Conservation (phyloP, 192 early-diverging fungal genomes). For the Backusella liffmaniae region DNA sequence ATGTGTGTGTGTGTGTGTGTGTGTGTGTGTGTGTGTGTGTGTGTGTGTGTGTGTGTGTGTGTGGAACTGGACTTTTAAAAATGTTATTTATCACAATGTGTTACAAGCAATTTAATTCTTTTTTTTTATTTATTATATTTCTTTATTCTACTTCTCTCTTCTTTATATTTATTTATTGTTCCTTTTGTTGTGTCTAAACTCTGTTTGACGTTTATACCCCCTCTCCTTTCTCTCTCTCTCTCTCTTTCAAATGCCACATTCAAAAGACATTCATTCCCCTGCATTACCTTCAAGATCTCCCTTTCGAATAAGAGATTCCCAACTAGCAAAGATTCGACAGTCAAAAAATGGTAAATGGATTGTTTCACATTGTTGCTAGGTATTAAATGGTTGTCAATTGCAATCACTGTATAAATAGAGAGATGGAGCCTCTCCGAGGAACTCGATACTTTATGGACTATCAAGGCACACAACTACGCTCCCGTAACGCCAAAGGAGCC, state of each 20-base stretch:
- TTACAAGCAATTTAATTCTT: neutral
- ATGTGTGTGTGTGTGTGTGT: neutral
- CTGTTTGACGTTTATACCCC: constrained; percentile 1
- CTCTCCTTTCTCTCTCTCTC: neutral
- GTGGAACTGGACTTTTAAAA: neutral
- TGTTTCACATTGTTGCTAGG: neutral
- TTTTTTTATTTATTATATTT: neutral
- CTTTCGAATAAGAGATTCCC: constrained; percentile 21
- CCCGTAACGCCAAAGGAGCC: neutral
- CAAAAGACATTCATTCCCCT: constrained; percentile 14
- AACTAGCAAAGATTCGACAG: constrained; percentile 5
- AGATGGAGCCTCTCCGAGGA: constrained; percentile 14
- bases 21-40: neutral
- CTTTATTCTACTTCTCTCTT: neutral
- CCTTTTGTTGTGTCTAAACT: neutral
- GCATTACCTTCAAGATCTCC: constrained; percentile 22
- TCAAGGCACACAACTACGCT: neutral
- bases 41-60: neutral
- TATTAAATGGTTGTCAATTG: neutral
- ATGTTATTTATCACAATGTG: neutral
- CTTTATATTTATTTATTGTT: neutral
- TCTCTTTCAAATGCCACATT: neutral
- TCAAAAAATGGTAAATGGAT: neutral
- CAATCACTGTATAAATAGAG: neutral
- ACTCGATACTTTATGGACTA: constrained; percentile 8